Evolutionary conservation across 148 eudicot genomes (phyloP).

Genomic region (Salicornia ramosissima): DNA sequence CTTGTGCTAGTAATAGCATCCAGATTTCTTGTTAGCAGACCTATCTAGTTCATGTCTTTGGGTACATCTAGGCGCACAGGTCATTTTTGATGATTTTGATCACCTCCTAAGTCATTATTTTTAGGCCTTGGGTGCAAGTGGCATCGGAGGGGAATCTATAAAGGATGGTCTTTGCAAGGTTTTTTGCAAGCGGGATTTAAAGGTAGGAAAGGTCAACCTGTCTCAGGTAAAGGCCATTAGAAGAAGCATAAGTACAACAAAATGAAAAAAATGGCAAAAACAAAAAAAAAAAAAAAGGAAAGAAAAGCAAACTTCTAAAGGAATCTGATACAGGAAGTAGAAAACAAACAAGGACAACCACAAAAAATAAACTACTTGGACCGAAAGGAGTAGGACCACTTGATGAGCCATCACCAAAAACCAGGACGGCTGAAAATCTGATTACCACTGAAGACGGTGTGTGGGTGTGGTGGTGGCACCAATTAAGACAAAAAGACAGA

Average conservation of each 20-base stretch:
- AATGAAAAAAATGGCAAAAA: no score
- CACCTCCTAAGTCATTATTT: background rate
- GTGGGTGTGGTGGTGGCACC: no score
- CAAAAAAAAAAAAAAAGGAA: no score
- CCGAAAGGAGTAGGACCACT: no score
- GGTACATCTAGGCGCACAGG: background rate
- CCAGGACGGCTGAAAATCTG: no score
- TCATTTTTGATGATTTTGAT: background rate
- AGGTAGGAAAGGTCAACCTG: background rate
- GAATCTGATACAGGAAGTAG: no score
- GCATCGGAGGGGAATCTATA: background rate
- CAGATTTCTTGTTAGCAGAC: background rate
- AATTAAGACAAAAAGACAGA: no score
- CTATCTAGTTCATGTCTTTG: background rate
- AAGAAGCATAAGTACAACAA: background rate
- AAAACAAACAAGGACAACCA: no score
- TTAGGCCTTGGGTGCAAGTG: background rate
- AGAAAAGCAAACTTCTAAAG: no score
- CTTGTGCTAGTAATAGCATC: background rate
- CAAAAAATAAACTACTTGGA: no score
- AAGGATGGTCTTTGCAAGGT: background rate
- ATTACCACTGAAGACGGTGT: no score
- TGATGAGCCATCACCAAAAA: no score
- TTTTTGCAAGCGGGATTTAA: background rate
- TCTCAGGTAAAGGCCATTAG: background rate